These are phyloP conservation scores for Chaetomiaceae sp. DNA, from an alignment of 2,329 filamentous ascomycete species.

Conservation along the genomic window DNA sequence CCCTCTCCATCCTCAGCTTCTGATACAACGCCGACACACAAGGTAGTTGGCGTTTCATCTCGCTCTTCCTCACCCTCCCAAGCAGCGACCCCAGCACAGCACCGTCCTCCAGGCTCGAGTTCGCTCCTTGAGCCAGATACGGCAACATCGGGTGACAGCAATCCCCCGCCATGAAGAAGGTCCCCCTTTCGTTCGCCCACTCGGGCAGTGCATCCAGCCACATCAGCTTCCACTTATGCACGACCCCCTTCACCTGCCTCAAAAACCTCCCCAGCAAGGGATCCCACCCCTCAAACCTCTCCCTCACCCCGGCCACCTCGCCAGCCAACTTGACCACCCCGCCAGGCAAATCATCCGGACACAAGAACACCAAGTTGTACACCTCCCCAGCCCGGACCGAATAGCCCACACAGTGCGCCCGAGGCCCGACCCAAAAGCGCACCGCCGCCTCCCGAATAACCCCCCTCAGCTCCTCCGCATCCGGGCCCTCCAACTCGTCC, in stretches of 20 bases:
- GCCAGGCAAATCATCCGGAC: conserved; percentile 42
- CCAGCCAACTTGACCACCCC: conserved; percentile 48
- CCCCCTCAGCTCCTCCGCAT: conserved; percentile 41
- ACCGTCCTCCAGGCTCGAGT: conserved; percentile 63
- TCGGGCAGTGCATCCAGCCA: conserved; percentile 41
- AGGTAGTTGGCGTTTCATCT: conserved; percentile 42
- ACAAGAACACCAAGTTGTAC: conserved; percentile 45
- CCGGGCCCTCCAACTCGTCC: conserved; percentile 41
- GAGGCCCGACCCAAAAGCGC: conserved; percentile 52
- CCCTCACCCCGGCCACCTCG: conserved; percentile 56
- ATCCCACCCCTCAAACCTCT: conserved; percentile 60
- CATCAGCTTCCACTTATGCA: conserved; percentile 69
- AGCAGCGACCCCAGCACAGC: conserved; percentile 59
- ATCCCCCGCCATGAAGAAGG: conserved; percentile 53
- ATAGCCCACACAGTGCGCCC: conserved; percentile 47
- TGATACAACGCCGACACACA: conserved; percentile 44
- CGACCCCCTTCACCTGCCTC: conserved; percentile 46
- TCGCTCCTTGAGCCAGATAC: conserved; percentile 62
- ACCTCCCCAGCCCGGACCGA: conserved; percentile 39
- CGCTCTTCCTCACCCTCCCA: conserved; percentile 43
- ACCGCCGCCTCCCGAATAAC: conserved; percentile 46
- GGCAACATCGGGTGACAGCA: conserved; percentile 62
- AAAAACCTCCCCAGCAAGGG: conserved; percentile 46
- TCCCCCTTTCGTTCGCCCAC: conserved; percentile 51
- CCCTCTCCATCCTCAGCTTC: conserved; percentile 43